Evolutionary conservation across 2,329 filamentous ascomycete species (phyloP).

Genomic region (Arachnopeziza araneosa): DNA sequence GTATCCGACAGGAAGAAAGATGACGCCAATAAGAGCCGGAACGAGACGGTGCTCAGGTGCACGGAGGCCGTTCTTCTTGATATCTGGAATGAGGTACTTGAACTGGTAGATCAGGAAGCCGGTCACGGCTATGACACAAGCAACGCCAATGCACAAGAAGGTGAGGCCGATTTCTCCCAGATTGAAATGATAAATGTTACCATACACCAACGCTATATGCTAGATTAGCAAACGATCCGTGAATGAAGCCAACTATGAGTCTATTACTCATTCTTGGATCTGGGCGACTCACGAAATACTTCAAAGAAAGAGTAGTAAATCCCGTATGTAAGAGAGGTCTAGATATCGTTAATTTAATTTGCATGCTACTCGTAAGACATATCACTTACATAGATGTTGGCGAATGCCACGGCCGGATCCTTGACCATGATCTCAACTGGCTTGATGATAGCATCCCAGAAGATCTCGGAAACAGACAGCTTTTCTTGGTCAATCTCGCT

Average conservation of each 20-base stretch:
- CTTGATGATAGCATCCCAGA: conserved; percentile 39
- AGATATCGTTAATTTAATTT: conserved; percentile 30
- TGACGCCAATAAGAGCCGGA: conserved; percentile 44
- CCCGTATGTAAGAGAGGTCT: conserved; percentile 49
- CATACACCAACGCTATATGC: conserved; percentile 55
- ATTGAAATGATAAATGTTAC: conserved; percentile 52
- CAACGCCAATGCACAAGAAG: conserved; percentile 49
- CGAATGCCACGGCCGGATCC: conserved; percentile 49
- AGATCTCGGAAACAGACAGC: conserved; percentile 29
- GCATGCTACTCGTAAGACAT: too few relatives aligned
- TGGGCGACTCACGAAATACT: too few relatives aligned
- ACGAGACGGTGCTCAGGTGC: conserved; percentile 48
- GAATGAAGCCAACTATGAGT: too few relatives aligned
- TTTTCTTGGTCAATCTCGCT: conserved; percentile 47
- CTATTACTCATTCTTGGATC: too few relatives aligned
- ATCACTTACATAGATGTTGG: conserved; percentile 33
- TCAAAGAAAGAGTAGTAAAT: conserved; percentile 56
- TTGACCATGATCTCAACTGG: conserved; percentile 42
- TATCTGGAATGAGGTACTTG: conserved; percentile 42
- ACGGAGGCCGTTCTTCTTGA: conserved; percentile 39
- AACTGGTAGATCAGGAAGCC: conserved; percentile 45
- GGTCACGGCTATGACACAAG: conserved; percentile 46
- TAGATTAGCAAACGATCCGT: too few relatives aligned
- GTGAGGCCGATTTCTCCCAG: conserved; percentile 51
- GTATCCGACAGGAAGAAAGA: conserved; percentile 50